Conservation (phyloP, 345 rosid genomes). For the Ceriops zippeliana region DNA sequence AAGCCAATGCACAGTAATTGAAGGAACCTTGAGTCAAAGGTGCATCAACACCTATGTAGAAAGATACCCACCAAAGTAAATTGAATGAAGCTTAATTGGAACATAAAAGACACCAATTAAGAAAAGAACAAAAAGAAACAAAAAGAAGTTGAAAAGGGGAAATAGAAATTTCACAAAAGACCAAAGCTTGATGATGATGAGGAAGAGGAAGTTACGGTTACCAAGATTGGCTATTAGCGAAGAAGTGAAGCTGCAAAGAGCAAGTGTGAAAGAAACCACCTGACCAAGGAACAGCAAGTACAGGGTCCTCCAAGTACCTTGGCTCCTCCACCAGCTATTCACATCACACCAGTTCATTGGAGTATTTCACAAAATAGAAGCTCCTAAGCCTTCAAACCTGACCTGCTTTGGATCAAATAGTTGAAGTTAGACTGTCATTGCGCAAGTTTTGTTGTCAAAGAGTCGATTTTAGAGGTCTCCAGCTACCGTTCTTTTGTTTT, state of each 20-base stretch:
- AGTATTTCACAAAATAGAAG: background rate
- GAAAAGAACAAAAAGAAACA: background rate
- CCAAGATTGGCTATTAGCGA: constrained; percentile 55
- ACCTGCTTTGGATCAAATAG: background rate
- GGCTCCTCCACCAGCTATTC: constrained; percentile 30
- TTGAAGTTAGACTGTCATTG: background rate
- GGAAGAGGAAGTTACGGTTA: constrained; percentile 9
- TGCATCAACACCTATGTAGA: constrained; percentile 49
- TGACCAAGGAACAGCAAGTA: constrained; percentile 46
- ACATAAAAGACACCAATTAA: background rate
- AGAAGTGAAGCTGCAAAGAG: constrained; percentile 44
- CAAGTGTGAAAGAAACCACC: constrained; percentile 44
- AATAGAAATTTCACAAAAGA: background rate
- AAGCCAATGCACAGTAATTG: constrained; percentile 39
- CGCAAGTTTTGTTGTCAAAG: background rate
- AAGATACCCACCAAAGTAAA: background rate
- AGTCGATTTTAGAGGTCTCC: background rate
- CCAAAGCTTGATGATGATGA: background rate
- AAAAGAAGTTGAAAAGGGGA: background rate
- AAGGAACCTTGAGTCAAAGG: constrained; percentile 48
- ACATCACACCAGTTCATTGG: constrained; percentile 12
- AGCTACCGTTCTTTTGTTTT: background rate
- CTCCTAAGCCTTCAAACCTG: background rate
- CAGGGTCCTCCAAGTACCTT: constrained; percentile 24
- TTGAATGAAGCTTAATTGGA: no score